Conservation (phyloP, 176 grass and related monocot species). For the Leersia perrieri region DNA sequence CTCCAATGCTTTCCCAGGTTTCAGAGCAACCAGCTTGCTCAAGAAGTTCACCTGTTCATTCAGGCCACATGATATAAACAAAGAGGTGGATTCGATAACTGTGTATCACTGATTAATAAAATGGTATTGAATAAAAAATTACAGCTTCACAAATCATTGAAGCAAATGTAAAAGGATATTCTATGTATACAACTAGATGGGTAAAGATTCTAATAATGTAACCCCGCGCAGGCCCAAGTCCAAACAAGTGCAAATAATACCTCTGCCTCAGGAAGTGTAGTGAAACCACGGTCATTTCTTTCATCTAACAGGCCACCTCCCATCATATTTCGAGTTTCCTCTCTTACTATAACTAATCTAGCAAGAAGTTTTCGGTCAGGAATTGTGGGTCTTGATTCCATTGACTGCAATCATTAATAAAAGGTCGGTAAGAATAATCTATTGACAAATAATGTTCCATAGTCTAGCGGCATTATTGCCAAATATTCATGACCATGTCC, state of each 20-base stretch:
- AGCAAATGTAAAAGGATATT: not conserved
- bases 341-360: constrained; percentile 83
- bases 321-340: constrained; percentile 94
- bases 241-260: constrained; percentile 33
- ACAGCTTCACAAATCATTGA: not conserved
- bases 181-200: not conserved
- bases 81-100: not conserved
- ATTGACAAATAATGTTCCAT: not conserved
- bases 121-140: not conserved
- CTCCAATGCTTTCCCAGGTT: constrained; percentile 69
- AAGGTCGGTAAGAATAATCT: constrained; percentile 4
- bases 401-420: constrained; percentile 47
- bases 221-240: not conserved
- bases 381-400: constrained; percentile 75
- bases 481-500: not conserved
- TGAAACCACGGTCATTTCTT: constrained; percentile 89
- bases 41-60: constrained; percentile 82
- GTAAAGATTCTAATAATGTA: not conserved
- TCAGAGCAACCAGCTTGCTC: constrained; percentile 75
- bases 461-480: not conserved
- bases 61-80: not conserved
- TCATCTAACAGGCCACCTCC: constrained; percentile 96
- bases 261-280: constrained; percentile 87
- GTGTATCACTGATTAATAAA: not conserved
- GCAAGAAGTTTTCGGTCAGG: constrained; percentile 81